phyloP scores from a whole-genome alignment of 2,329 filamentous ascomycete species.

The Orbilia javanica region DNA sequence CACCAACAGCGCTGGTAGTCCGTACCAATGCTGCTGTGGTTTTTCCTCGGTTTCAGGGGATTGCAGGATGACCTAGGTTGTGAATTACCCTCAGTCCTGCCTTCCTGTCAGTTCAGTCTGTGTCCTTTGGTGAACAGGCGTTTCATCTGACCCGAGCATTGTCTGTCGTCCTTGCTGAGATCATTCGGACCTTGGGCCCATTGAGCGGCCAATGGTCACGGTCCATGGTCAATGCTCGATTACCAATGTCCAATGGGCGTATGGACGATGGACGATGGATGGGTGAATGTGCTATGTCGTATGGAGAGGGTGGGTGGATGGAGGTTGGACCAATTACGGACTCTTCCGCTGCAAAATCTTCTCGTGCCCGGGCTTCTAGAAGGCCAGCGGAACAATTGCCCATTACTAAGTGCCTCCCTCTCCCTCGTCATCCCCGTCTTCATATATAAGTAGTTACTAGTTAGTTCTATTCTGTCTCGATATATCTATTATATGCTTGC shows the following conservation, averaged over 20 bases:
- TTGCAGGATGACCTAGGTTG: conserved; percentile 27
- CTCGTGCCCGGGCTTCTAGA: conserved; percentile 40
- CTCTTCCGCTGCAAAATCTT: conserved; percentile 25
- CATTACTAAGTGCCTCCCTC: conserved; percentile 37
- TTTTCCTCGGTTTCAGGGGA: conserved; percentile 25
- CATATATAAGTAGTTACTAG: neutral
- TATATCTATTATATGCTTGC: neutral
- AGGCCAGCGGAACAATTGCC: conserved; percentile 24
- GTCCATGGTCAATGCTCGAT: neutral
- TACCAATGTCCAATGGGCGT: neutral
- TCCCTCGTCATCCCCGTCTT: neutral
- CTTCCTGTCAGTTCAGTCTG: neutral
- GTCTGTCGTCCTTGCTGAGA: conserved; percentile 22
- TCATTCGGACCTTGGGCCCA: conserved; percentile 26
- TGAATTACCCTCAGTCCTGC: neutral
- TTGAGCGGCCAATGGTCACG: neutral
- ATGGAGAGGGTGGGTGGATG: no score
- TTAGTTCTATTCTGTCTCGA: neutral
- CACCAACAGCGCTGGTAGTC: no score
- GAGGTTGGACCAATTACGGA: conserved; percentile 18
- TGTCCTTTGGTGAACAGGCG: conserved; percentile 11
- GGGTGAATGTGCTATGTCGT: no score
- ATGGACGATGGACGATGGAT: neutral
- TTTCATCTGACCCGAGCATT: conserved; percentile 15
- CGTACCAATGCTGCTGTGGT: neutral